Evolutionary conservation across 305 asterid genomes (phyloP).

Genomic region (Solanum hybrid): DNA sequence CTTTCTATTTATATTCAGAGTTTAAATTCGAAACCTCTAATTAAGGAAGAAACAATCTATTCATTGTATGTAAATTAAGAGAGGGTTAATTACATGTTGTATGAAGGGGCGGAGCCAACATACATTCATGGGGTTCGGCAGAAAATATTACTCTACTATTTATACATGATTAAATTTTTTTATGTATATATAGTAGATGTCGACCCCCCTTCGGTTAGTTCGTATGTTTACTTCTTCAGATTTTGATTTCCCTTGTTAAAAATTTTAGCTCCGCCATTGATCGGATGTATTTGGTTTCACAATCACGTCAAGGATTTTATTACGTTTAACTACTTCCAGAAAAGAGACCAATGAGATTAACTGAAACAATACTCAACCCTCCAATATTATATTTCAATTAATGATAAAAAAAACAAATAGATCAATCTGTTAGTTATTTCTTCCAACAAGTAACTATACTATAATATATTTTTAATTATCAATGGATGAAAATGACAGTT

Average conservation of each 20-base stretch:
- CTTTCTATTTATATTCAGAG: too few species aligned
- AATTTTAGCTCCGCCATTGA: neutral
- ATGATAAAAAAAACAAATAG: neutral
- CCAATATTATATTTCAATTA: neutral
- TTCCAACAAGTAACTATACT: neutral
- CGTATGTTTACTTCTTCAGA: too few species aligned
- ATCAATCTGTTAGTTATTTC: neutral
- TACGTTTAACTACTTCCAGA: neutral
- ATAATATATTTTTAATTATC: neutral
- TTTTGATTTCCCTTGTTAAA: too few species aligned
- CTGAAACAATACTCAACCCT: neutral
- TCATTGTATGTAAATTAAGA: neutral
- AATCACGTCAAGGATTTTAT: neutral
- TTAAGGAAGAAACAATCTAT: neutral
- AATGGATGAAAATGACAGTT: neutral
- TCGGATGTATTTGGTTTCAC: neutral
- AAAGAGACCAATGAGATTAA: neutral
- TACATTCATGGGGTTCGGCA: too few species aligned
- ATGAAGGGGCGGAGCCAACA: neutral
- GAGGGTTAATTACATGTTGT: neutral
- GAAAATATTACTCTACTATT: too few species aligned
- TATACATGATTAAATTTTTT: too few species aligned
- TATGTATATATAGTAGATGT: too few species aligned
- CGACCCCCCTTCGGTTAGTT: accelerated
- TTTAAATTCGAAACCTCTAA: neutral